Conservation (phyloP, 108 stramenopile species). For the Cyclotella atomus region DNA sequence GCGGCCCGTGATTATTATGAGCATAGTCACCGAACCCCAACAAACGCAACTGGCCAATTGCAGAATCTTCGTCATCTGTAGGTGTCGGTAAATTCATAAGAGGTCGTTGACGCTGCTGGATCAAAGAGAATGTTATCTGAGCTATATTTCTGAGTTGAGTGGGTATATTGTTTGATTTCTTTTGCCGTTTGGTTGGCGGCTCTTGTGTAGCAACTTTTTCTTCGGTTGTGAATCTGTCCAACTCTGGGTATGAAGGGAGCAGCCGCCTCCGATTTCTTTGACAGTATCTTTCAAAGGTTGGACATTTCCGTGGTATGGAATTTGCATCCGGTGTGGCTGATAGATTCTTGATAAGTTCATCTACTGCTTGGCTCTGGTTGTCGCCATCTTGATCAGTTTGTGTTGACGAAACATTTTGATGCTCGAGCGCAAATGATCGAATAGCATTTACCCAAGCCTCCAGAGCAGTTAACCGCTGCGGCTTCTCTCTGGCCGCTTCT, state of each 20-base stretch:
- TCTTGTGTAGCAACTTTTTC: background rate
- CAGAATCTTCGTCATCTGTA: slow-evolving; percentile 68
- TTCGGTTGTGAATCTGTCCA: background rate
- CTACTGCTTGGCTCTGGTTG: slow-evolving; percentile 5
- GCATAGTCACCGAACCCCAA: slow-evolving; percentile 47
- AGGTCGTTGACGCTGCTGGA: slow-evolving; percentile 45
- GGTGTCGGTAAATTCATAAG: slow-evolving; percentile 58
- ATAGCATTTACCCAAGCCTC: slow-evolving; percentile 75
- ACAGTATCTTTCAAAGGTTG: slow-evolving; percentile 54
- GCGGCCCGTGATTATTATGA: slow-evolving; percentile 11
- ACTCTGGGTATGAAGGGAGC: slow-evolving; percentile 33
- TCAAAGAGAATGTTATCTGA: slow-evolving; percentile 28
- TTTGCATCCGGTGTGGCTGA: slow-evolving; percentile 32
- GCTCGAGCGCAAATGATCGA: slow-evolving; percentile 19
- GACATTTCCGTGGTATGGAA: slow-evolving; percentile 63
- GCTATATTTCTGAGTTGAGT: slow-evolving; percentile 21
- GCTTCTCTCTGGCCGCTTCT: slow-evolving; percentile 5
- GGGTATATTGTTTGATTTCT: slow-evolving; percentile 18
- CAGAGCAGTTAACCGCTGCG: slow-evolving; percentile 52
- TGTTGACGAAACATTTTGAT: background rate
- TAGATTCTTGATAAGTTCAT: slow-evolving; percentile 35
- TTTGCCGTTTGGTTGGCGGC: slow-evolving; percentile 21
- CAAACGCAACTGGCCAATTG: slow-evolving; percentile 63
- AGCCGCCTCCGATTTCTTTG: slow-evolving; percentile 56
- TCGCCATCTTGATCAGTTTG: background rate